Percentiles rank a stretch among this genome's conserved stretches.
Evolutionary conservation across 2,329 filamentous ascomycete species (phyloP).

Genomic region (Fulvia fulva): DNA sequence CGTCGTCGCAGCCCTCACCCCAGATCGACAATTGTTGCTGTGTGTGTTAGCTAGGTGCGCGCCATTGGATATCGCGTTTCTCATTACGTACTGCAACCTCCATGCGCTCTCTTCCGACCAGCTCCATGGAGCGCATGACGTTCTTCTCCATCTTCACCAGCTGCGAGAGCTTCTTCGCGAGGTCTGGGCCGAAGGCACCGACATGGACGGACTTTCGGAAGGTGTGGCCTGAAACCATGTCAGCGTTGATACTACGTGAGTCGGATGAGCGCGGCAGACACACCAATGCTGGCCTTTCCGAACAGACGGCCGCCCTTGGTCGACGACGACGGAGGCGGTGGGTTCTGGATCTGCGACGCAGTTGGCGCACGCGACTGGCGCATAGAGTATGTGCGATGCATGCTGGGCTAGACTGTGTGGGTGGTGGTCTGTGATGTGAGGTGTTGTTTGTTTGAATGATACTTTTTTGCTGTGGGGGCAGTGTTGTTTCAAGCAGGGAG

Average conservation of each 20-base stretch:
- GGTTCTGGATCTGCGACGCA: slow-evolving; percentile 85
- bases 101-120: slow-evolving; percentile 93
- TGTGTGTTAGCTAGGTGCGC: not conserved
- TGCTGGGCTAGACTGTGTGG: slow-evolving; percentile 40
- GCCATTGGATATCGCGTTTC: not conserved
- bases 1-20: slow-evolving; percentile 93
- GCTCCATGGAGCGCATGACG: slow-evolving; percentile 96
- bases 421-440: not conserved
- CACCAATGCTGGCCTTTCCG: slow-evolving; percentile 79
- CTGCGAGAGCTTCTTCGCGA: slow-evolving; percentile 95
- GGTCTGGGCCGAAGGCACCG: slow-evolving; percentile 76
- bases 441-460: slow-evolving; percentile 3
- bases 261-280: slow-evolving; percentile 35
- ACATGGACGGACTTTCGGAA: slow-evolving; percentile 67
- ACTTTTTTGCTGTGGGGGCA: not conserved
- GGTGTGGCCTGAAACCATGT: slow-evolving; percentile 54
- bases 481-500: not conserved
- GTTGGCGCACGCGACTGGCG: slow-evolving; percentile 94
- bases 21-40: slow-evolving; percentile 98
- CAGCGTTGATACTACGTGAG: not conserved
- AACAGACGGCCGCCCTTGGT: slow-evolving; percentile 91
- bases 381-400: slow-evolving; percentile 99
- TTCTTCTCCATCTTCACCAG: slow-evolving; percentile 99
- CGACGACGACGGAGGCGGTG: slow-evolving; percentile 82
- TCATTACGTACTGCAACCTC: slow-evolving; percentile 87